These are phyloP conservation scores for Pulveroboletus sp. DNA, from an alignment of 768 basidiomycete species.

Conservation along the genomic window DNA sequence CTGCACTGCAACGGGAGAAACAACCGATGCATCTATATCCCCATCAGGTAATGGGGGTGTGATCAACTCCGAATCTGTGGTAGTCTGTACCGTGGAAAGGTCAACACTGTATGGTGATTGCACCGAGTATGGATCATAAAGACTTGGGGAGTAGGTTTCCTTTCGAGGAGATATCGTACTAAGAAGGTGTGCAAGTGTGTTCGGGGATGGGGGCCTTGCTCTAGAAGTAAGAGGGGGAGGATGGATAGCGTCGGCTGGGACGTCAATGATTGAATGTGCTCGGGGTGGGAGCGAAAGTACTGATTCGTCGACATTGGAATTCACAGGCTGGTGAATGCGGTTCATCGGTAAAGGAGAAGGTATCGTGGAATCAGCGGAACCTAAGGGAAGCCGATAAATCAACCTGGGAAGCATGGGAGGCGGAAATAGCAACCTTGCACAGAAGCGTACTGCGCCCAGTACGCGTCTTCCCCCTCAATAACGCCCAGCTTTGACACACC, in stretches of 20 bases:
- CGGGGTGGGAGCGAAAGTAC: conserved; percentile 4
- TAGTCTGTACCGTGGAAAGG: conserved; percentile 14
- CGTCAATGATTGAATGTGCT: conserved; percentile 8
- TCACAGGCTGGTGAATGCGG: conserved; percentile 23
- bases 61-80: conserved; percentile 21
- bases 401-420: conserved; percentile 11
- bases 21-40: conserved; percentile 8
- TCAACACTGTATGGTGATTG: conserved; percentile 8
- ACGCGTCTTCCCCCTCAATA: conserved; percentile 50
- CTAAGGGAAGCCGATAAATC: conserved; percentile 32
- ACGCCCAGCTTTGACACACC: conserved; percentile 9
- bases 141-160: conserved; percentile 11
- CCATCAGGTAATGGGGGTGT: conserved; percentile 20
- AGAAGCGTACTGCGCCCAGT: conserved; percentile 71
- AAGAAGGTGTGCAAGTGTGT: conserved; percentile 25
- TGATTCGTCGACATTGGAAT: conserved; percentile 4
- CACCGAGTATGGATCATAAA: conserved; percentile 6
- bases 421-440: conserved; percentile 53
- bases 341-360: conserved; percentile 44
- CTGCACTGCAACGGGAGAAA: conserved; percentile 15
- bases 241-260: conserved; percentile 18
- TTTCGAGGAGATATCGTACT: conserved; percentile 22
- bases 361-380: conserved; percentile 67
- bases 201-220: conserved; percentile 26
- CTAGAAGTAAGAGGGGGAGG: conserved; percentile 7